These are phyloP conservation scores for Marasmius tenuissimus DNA, from an alignment of 1,284 basidiomycete genomes.

Conservation along the genomic window DNA sequence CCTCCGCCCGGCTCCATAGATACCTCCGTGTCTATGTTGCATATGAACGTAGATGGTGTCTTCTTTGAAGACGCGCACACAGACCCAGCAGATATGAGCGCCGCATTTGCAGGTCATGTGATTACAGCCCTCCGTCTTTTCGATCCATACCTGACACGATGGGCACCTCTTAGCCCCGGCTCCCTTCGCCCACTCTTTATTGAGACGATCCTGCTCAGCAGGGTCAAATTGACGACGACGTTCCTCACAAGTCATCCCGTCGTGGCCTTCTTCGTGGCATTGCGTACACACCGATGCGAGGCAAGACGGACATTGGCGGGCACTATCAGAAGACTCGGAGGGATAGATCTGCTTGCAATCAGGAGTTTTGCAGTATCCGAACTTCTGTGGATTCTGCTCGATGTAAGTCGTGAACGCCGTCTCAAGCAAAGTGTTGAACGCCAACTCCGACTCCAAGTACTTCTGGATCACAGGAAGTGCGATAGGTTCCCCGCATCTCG, in stretches of 20 bases:
- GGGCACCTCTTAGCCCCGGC: constrained; percentile 41
- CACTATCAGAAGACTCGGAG: constrained; percentile 26
- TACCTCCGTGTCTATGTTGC: constrained; percentile 42
- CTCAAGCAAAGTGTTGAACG: constrained; percentile 47
- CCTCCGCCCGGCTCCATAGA: constrained; percentile 16
- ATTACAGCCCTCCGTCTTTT: constrained; percentile 56
- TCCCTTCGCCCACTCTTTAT: constrained; percentile 38
- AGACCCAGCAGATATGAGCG: constrained; percentile 56
- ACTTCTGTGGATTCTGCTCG: constrained; percentile 41
- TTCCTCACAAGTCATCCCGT: constrained; percentile 49
- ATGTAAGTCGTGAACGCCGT: constrained; percentile 44
- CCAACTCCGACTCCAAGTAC: constrained; percentile 37
- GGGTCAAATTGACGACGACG: constrained; percentile 29
- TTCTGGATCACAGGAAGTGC: constrained; percentile 47
- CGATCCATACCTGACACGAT: constrained; percentile 42
- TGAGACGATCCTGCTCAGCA: constrained; percentile 43
- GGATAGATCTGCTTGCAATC: constrained; percentile 59
- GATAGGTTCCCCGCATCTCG: constrained; percentile 44
- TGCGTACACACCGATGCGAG: constrained; percentile 48
- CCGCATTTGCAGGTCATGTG: constrained; percentile 55
- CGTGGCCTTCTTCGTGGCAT: constrained; percentile 52
- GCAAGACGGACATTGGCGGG: constrained; percentile 48
- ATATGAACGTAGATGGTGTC: constrained; percentile 53
- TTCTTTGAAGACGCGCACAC: constrained; percentile 33
- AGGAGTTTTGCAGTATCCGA: constrained; percentile 55